phyloP scores from a whole-genome alignment of 306 rosid species.

The Citrullus mucosospermus region DNA sequence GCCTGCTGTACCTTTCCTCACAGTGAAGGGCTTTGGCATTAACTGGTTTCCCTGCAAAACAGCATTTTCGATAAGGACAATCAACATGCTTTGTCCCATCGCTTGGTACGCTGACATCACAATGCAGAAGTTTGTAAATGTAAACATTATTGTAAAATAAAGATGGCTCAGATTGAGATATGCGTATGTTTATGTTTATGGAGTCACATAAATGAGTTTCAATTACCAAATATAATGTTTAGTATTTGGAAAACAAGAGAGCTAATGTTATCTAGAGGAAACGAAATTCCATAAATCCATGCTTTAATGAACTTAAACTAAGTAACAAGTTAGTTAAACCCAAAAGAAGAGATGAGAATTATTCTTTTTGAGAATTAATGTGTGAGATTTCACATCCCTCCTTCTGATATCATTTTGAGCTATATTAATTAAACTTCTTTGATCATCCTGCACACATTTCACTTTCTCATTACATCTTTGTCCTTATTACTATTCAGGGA shows the following conservation, averaged over 20 bases:
- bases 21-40: not conserved
- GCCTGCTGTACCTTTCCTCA: not conserved
- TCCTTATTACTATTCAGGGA: conserved; percentile 1
- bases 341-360: no score
- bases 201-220: not conserved
- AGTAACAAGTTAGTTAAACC: no score
- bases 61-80: not conserved
- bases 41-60: not conserved
- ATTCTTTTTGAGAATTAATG: not conserved
- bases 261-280: not conserved
- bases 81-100: not conserved
- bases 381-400: not conserved
- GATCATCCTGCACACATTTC: not conserved
- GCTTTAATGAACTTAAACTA: no score
- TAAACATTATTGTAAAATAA: not conserved
- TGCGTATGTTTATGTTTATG: not conserved
- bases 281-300: not conserved
- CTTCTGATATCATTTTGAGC: not conserved
- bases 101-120: not conserved
- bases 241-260: not conserved
- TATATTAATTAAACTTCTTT: no score
- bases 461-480: not conserved
- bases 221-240: not conserved
- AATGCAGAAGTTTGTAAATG: not conserved
- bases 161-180: not conserved